Conservation (phyloP, 371 early-diverging fungal species). For the Entomophthora muscae region DNA sequence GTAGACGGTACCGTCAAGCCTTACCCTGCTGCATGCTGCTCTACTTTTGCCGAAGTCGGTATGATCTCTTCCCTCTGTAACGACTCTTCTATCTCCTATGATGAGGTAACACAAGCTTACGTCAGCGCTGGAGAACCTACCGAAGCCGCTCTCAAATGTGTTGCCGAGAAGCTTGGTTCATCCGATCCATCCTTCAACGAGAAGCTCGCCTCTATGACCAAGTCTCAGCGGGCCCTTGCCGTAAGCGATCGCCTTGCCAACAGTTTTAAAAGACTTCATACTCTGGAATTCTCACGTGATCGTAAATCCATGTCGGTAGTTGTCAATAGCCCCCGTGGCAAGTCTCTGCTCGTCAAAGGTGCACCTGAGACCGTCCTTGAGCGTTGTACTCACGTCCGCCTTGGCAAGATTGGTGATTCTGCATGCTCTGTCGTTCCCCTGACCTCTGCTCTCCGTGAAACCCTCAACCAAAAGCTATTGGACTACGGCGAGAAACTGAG, state of each 20-base stretch:
- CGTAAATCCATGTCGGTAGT: constrained; percentile 94
- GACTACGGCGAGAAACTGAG: constrained; percentile 60
- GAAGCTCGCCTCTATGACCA: constrained; percentile 28
- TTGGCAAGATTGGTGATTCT: constrained; percentile 20
- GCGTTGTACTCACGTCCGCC: constrained; percentile 53
- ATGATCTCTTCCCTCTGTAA: constrained; percentile 84
- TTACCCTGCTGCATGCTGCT: constrained; percentile 26
- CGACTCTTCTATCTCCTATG: constrained; percentile 66
- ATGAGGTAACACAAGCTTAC: constrained; percentile 23
- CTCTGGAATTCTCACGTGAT: constrained; percentile 88
- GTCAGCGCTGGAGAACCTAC: constrained; percentile 90
- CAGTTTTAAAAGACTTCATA: constrained; percentile 29
- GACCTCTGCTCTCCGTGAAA: constrained; percentile 39
- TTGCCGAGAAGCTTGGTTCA: constrained; percentile 85
- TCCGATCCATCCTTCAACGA: constrained; percentile 45
- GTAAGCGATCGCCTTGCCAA: constrained; percentile 37
- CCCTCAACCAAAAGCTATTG: constrained; percentile 41
- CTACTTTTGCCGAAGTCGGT: constrained; percentile 47
- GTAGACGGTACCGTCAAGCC: constrained; percentile 24
- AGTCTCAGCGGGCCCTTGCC: constrained; percentile 11
- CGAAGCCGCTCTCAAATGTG: constrained; percentile 87
- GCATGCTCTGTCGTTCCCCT: constrained; percentile 31
- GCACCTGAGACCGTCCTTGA: constrained; percentile 88
- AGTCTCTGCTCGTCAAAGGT: constrained; percentile 64
- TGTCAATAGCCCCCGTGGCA: constrained; percentile 20